Evolutionary conservation across 768 basidiomycete species (phyloP).

Genomic region (Gymnopilus dilepis): DNA sequence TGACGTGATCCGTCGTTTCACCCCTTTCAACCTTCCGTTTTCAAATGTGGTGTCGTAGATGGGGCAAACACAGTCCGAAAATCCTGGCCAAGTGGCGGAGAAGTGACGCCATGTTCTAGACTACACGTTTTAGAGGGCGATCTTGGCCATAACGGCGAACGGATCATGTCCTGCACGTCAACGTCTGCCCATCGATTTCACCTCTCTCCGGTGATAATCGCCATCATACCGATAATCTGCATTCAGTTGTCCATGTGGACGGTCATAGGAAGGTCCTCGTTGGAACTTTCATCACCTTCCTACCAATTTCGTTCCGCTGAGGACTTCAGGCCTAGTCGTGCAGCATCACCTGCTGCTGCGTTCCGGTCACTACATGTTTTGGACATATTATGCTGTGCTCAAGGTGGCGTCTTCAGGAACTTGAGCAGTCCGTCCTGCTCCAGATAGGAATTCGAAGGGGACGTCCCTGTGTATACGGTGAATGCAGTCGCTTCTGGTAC

Average conservation of each 20-base stretch:
- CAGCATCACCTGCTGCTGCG: not conserved
- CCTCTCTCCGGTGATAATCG: conserved; percentile 3
- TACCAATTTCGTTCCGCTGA: conserved; percentile 3
- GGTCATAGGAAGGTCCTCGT: not conserved
- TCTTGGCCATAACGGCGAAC: not conserved
- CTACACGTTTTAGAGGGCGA: not conserved
- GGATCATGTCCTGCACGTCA: not conserved
- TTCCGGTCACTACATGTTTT: not conserved
- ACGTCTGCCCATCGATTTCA: conserved; percentile 2
- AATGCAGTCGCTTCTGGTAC: not conserved
- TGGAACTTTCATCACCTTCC: not conserved
- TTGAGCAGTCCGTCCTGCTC: not conserved
- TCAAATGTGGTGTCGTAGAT: not conserved
- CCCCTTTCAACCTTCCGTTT: conserved; percentile 1
- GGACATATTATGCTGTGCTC: not conserved
- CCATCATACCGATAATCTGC: conserved; percentile 4
- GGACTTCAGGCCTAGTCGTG: not conserved
- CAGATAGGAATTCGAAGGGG: not conserved
- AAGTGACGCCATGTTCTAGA: not conserved
- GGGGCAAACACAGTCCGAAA: not conserved
- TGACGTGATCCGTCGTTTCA: conserved; percentile 5
- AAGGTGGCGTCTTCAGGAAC: conserved; percentile 1
- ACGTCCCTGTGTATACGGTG: not conserved
- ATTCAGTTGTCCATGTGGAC: conserved; percentile 2
- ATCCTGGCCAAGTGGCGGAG: not conserved